These are phyloP conservation scores for Nitzschia putrida DNA, from an alignment of 108 stramenopile species.

Conservation along the genomic window DNA sequence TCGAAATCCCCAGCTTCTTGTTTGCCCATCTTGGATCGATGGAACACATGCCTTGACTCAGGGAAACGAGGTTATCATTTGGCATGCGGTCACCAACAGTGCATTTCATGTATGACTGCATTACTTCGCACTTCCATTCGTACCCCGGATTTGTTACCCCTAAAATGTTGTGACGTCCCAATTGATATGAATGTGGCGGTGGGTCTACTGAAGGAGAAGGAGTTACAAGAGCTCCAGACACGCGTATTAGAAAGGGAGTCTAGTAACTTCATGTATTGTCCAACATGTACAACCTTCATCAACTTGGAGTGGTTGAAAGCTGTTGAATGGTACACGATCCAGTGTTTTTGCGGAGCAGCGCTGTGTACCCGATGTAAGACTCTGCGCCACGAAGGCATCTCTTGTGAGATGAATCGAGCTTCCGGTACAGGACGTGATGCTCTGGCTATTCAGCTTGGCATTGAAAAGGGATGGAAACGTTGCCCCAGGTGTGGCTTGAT, in stretches of 20 bases:
- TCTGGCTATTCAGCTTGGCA: slow-evolving; percentile 24
- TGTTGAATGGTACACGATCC: slow-evolving; percentile 8
- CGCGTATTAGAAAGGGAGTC: slow-evolving; percentile 39
- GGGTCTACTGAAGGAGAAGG: slow-evolving; percentile 25
- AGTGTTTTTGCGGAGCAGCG: slow-evolving; percentile 38
- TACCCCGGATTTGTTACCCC: slow-evolving; percentile 45
- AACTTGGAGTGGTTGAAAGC: slow-evolving; percentile 49
- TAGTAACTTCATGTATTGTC: slow-evolving; percentile 58
- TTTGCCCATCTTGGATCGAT: slow-evolving; percentile 34
- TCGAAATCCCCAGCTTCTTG: not conserved
- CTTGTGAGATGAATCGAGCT: slow-evolving; percentile 39
- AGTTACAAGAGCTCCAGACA: slow-evolving; percentile 19
- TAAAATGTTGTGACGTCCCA: slow-evolving; percentile 54
- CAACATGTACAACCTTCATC: slow-evolving; percentile 46
- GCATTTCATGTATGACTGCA: slow-evolving; percentile 39
- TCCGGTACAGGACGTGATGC: slow-evolving; percentile 24
- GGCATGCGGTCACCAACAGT: slow-evolving; percentile 48
- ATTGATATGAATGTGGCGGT: slow-evolving; percentile 51
- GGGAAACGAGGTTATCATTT: slow-evolving; percentile 26
- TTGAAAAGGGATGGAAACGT: slow-evolving; percentile 54
- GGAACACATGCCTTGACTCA: slow-evolving; percentile 46
- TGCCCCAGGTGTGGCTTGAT: slow-evolving; percentile 46
- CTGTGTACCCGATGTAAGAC: slow-evolving; percentile 52
- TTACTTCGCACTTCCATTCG: slow-evolving; percentile 38
- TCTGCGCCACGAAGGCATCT: slow-evolving; percentile 31